phyloP scores from a whole-genome alignment of 2,329 filamentous ascomycete genomes.

The Fusarium subglutinans region DNA sequence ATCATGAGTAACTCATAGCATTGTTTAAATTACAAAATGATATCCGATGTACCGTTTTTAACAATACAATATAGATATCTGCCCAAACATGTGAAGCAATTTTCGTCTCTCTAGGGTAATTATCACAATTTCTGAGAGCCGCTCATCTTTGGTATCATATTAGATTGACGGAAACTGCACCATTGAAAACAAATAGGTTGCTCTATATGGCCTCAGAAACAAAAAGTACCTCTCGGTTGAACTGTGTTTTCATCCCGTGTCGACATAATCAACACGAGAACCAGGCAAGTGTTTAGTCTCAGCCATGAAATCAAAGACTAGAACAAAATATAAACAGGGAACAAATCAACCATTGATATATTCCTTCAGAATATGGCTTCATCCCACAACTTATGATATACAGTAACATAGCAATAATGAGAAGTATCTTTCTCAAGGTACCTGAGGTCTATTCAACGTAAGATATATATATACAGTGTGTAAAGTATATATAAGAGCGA shows the following conservation, averaged over 20 bases:
- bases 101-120: background rate
- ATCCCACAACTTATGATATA: no score
- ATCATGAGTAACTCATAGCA: no score
- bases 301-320: no score
- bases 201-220: background rate
- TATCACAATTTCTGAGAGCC: background rate
- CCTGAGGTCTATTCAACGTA: background rate
- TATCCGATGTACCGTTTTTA: background rate
- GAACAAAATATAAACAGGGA: no score
- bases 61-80: background rate
- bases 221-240: background rate
- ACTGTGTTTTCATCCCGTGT: background rate
- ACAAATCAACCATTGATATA: no score
- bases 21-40: background rate
- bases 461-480: conserved; percentile 6
- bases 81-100: background rate
- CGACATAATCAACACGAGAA: background rate
- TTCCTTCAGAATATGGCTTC: background rate
- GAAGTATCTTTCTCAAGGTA: background rate
- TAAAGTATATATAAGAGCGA: rapidly evolving
- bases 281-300: background rate
- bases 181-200: background rate
- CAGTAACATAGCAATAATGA: background rate
- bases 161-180: background rate
- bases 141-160: background rate